Evolutionary conservation across 2,329 filamentous ascomycete genomes (phyloP).

Genomic region (Teratosphaeria gauchensis): DNA sequence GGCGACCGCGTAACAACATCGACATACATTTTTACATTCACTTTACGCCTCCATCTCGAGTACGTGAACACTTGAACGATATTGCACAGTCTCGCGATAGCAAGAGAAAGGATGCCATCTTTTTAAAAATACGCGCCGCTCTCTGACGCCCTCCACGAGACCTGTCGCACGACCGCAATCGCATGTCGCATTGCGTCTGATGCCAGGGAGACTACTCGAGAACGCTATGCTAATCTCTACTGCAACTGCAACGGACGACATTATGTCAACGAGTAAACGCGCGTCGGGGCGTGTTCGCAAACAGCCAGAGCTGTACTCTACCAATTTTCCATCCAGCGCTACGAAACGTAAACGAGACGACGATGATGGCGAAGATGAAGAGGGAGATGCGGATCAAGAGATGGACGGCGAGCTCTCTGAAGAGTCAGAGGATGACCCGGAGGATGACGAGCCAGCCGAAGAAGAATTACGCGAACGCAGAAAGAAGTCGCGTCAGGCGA

Average conservation of each 20-base stretch:
- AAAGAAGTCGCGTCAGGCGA: constrained; percentile 20
- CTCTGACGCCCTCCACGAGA: background rate
- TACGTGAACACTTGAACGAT: background rate
- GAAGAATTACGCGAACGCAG: constrained; percentile 38
- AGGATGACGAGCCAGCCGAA: constrained; percentile 33
- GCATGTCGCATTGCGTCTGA: background rate
- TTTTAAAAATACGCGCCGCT: background rate
- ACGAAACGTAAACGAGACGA: constrained; percentile 41
- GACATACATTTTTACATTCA: background rate
- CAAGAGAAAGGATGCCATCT: background rate
- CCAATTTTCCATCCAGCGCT: constrained; percentile 17
- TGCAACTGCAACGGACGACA: background rate
- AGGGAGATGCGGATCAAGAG: constrained; percentile 25
- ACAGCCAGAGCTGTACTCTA: constrained; percentile 24
- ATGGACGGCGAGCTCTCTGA: constrained; percentile 26
- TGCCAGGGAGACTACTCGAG: background rate
- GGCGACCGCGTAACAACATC: background rate
- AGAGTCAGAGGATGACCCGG: constrained; percentile 27
- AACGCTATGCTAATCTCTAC: background rate
- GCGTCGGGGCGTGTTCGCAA: constrained; percentile 47
- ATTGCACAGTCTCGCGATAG: background rate
- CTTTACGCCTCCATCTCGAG: background rate
- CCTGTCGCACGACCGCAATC: background rate
- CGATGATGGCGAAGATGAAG: constrained; percentile 24
- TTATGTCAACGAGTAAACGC: constrained; percentile 29